Base-by-base conservation (phyloP, 306 rosid species). In the Purshia tridentata region DNA sequence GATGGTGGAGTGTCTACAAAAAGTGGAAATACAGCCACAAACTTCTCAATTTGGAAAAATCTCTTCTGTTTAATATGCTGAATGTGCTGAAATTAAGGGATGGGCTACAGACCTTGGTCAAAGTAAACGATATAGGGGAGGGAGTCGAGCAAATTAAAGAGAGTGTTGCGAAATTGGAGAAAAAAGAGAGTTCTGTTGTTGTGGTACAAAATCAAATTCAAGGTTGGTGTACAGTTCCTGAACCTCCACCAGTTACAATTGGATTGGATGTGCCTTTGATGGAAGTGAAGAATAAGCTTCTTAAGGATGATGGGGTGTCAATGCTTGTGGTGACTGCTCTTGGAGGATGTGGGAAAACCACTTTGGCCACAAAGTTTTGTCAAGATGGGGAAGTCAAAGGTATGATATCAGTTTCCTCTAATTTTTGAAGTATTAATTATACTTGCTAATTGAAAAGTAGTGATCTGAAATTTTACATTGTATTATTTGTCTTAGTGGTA, bases 261-360 rank as follows among this genome's bases (percentile, higher is more conserved):
- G 92, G 90, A 18, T 75, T 90, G 76, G 90, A 87, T 37, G 69
- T 18, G 56, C 81, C 73, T 55, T 14, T 90, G 65, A 63, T 15
- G 66, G 85, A 84, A 35, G 49, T 90, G 87, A 87, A 87, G 88
- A 5, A 16, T 13, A 55, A 46, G 79, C 79, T 87, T 67, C 74
- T 87, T 1, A 63, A 44, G 12, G 67, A 58, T 37, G 81, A 20
- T 6, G 78, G 18, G 6, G 63, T 12, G 2, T 69, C 85, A 0
- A 74, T 83, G 73, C 57, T 76, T 48, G 79, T 82, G 4, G 56
- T 89, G 9, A 81, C 88, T 6, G 88, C 87, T 23, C 22, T 78
- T 0, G 82, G 52, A 22, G 96, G 92, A 37, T 82, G 81, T 1
- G 92, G 96, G 40, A 89, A 87, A 77, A 80, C 92, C 14, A 76